Percentiles rank a stretch among this genome's conserved stretches.
phyloP scores from a whole-genome alignment of 106 monocot genomes.

The Acorus gramineus region DNA sequence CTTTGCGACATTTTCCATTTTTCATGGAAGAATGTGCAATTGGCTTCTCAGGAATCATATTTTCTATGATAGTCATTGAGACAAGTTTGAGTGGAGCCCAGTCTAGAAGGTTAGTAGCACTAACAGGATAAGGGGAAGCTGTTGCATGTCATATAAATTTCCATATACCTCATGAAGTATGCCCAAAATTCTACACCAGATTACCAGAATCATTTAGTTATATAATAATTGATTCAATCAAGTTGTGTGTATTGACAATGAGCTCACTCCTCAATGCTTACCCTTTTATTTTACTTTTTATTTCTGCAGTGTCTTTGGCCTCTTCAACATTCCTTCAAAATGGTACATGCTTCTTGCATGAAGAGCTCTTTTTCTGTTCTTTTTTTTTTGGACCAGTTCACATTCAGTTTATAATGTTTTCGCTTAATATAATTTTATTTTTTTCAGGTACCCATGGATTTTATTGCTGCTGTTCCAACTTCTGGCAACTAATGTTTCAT shows the following conservation, averaged over 20 bases:
- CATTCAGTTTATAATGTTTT: too few relatives aligned
- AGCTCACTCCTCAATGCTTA: background rate
- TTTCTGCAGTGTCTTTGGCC: constrained; percentile 86
- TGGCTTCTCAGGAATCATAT: constrained; percentile 91
- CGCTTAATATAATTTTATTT: background rate
- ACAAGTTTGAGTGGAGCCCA: constrained; percentile 76
- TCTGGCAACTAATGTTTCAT: constrained; percentile 75
- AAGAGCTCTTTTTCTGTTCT: background rate
- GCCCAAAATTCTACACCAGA: too few relatives aligned
- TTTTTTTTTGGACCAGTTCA: too few relatives aligned
- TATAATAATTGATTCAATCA: too few relatives aligned
- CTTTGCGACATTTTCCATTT: constrained; percentile 34
- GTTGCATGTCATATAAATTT: too few relatives aligned
- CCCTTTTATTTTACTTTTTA: background rate
- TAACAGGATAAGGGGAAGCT: too few relatives aligned
- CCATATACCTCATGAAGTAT: too few relatives aligned
- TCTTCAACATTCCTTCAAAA: constrained; percentile 91
- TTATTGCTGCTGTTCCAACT: constrained; percentile 86
- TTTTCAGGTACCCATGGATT: constrained; percentile 86
- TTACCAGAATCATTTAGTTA: too few relatives aligned
- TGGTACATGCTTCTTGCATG: constrained; percentile 32
- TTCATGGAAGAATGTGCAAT: constrained; percentile 77
- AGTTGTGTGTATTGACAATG: background rate
- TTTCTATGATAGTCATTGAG: constrained; percentile 94
- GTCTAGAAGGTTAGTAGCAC: constrained; percentile 61